Evolutionary conservation across 75 land plant genomes (phyloP).

Genomic region (Selaginella moellendorffii): DNA sequence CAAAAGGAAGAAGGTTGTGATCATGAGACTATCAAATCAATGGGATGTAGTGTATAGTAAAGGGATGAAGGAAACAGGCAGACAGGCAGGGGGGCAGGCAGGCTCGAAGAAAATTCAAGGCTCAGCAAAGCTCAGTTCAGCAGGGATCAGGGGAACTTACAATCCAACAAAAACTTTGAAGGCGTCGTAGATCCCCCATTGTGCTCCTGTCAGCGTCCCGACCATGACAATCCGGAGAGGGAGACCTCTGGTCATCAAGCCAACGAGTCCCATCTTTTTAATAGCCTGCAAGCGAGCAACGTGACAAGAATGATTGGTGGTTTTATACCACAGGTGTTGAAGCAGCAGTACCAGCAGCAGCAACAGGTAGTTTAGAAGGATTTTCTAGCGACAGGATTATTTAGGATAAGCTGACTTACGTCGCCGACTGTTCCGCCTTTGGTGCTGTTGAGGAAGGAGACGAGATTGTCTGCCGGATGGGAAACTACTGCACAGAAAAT

Average conservation of each 20-base stretch:
- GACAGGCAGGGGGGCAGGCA: too few species aligned
- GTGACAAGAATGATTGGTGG: background rate
- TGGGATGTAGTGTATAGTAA: background rate
- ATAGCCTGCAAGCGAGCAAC: constrained; percentile 57
- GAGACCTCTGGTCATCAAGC: constrained; percentile 50
- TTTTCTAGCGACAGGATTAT: too few species aligned
- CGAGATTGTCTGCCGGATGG: constrained; percentile 81
- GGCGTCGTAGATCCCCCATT: constrained; percentile 78
- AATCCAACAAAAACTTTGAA: constrained; percentile 77
- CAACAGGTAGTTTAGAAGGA: too few species aligned
- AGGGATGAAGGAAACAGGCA: background rate
- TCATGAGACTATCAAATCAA: background rate
- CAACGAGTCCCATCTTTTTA: constrained; percentile 44
- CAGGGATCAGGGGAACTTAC: constrained; percentile 26
- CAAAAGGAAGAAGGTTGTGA: background rate
- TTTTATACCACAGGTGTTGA: too few species aligned
- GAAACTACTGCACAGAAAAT: constrained; percentile 79
- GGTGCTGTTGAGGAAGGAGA: constrained; percentile 78
- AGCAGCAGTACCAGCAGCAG: too few species aligned
- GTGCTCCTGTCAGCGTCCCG: constrained; percentile 70
- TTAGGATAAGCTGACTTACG: too few species aligned
- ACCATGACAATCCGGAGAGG: constrained; percentile 73
- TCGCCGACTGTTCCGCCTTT: constrained; percentile 58
- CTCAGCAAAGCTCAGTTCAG: background rate
- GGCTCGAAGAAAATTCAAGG: background rate